Conservation (phyloP, 192 early-diverging fungal genomes). For the Entomortierella parvispora region DNA sequence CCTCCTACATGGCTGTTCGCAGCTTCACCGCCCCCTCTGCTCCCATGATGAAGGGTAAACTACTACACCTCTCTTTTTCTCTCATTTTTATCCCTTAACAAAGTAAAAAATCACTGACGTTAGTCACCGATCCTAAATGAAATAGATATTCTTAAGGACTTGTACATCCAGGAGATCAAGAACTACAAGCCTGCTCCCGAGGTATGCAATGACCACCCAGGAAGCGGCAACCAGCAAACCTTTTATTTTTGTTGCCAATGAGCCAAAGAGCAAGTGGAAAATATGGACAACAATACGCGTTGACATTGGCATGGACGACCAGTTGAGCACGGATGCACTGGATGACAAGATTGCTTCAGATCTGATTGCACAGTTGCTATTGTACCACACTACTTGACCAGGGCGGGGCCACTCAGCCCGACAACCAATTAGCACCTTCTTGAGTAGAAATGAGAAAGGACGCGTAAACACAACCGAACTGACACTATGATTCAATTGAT, state of each 20-base stretch:
- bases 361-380: neutral
- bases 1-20: conserved; percentile 63
- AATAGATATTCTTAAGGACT: conserved; percentile 61
- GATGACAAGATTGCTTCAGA: too few relatives aligned
- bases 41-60: conserved; percentile 59
- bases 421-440: too few relatives aligned
- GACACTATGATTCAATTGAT: neutral
- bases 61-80: neutral
- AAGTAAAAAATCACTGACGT: too few relatives aligned
- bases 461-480: too few relatives aligned
- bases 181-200: conserved; percentile 61
- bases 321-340: too few relatives aligned
- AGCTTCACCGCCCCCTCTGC: conserved; percentile 59
- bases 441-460: too few relatives aligned
- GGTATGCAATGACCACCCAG: conserved; percentile 18
- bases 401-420: too few relatives aligned
- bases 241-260: neutral
- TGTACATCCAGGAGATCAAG: conserved; percentile 66
- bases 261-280: neutral
- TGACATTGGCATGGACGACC: too few relatives aligned
- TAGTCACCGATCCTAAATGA: neutral
- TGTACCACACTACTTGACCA: too few relatives aligned
- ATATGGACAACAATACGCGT: too few relatives aligned
- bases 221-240: neutral
- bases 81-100: neutral